phyloP scores from a whole-genome alignment of 495 filamentous ascomycete species.

The Niebla homalea region DNA sequence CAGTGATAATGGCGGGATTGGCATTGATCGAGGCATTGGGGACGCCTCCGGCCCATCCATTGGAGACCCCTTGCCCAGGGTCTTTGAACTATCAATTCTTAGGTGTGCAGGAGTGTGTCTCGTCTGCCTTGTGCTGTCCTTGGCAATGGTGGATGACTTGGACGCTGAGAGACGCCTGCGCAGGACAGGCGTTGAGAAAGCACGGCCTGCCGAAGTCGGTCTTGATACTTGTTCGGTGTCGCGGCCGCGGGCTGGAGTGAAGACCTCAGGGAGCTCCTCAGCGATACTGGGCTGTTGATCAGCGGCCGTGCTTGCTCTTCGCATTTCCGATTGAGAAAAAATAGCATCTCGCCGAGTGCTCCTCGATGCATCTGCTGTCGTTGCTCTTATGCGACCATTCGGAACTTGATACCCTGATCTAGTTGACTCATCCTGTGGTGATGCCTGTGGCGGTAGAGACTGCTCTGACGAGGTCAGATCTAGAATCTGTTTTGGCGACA shows the following conservation, averaged over 20 bases:
- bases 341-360: background rate
- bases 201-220: slow-evolving; percentile 18
- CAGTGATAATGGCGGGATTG: slow-evolving; percentile 72
- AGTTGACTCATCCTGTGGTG: slow-evolving; percentile 12
- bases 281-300: background rate
- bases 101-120: slow-evolving; percentile 18
- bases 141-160: slow-evolving; percentile 3
- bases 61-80: slow-evolving; percentile 18
- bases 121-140: slow-evolving; percentile 7
- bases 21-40: slow-evolving; percentile 55
- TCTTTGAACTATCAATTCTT: slow-evolving; percentile 29
- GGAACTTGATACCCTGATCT: slow-evolving; percentile 14
- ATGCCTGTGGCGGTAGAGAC: slow-evolving; percentile 32
- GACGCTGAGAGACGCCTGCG: slow-evolving; percentile 23
- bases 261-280: background rate
- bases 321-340: background rate
- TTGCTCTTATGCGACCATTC: background rate
- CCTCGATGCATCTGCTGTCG: slow-evolving; percentile 6
- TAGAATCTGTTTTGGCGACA: slow-evolving; percentile 40
- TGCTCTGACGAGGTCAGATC: slow-evolving; percentile 43
- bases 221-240: slow-evolving; percentile 5
- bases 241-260: background rate
- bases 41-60: slow-evolving; percentile 39
- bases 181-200: slow-evolving; percentile 26
- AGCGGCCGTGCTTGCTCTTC: background rate